These are phyloP conservation scores for Vanrija sp. DNA, from an alignment of 1,284 basidiomycete species.

Conservation along the genomic window DNA sequence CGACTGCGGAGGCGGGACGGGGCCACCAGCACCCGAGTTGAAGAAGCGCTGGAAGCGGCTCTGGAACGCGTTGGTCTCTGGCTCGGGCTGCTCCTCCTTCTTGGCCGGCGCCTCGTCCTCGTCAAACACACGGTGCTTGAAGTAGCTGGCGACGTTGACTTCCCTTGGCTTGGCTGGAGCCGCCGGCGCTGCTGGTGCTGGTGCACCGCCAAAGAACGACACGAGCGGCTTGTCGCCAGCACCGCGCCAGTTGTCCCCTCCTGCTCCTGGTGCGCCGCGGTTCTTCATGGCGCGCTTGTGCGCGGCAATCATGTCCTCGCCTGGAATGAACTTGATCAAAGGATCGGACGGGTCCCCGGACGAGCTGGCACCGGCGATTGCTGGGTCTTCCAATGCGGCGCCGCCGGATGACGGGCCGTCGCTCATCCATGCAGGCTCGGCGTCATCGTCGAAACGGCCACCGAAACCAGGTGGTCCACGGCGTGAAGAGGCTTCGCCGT, in stretches of 20 bases:
- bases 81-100: slow-evolving; percentile 13
- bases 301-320: slow-evolving; percentile 44
- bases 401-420: slow-evolving; percentile 15
- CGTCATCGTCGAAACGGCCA: slow-evolving; percentile 29
- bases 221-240: slow-evolving; percentile 26
- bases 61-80: slow-evolving; percentile 22
- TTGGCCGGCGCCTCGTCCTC: slow-evolving; percentile 15
- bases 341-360: slow-evolving; percentile 18
- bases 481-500: slow-evolving; percentile 11
- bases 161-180: slow-evolving; percentile 26
- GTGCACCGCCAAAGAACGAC: slow-evolving; percentile 28
- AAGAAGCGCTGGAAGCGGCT: slow-evolving; percentile 46
- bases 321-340: slow-evolving; percentile 35
- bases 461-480: slow-evolving; percentile 3
- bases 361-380: slow-evolving; percentile 19
- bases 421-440: slow-evolving; percentile 46
- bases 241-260: slow-evolving; percentile 15
- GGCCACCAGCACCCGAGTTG: background rate
- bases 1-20: background rate
- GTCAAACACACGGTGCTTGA: slow-evolving; percentile 24
- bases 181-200: background rate
- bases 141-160: slow-evolving; percentile 41
- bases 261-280: slow-evolving; percentile 3
- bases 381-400: slow-evolving; percentile 22
- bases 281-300: slow-evolving; percentile 40